Conservation (phyloP, 495 filamentous ascomycete genomes). For the Thermothielavioides terrestris region DNA sequence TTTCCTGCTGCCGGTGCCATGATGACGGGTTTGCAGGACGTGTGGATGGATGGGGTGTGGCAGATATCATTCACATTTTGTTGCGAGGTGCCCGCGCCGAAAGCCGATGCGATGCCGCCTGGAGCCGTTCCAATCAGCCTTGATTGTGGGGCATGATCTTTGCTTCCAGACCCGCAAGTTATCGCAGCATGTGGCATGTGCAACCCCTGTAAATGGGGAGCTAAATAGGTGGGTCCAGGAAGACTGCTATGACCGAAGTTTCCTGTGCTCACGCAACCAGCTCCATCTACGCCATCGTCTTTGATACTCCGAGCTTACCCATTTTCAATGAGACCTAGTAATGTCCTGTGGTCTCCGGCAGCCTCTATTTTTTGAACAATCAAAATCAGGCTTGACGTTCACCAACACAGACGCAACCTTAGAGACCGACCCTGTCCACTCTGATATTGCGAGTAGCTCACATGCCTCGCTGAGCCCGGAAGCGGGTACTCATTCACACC, state of each 20-base stretch:
- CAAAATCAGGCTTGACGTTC: too few species aligned
- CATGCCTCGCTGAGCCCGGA: background rate
- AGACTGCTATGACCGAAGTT: background rate
- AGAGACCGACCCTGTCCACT: too few species aligned
- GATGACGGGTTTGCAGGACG: background rate
- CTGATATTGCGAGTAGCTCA: background rate
- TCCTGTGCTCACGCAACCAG: too few species aligned
- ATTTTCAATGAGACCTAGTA: too few species aligned
- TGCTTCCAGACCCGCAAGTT: background rate
- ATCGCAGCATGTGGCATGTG: slow-evolving; percentile 2
- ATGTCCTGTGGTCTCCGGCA: too few species aligned
- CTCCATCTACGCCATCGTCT: too few species aligned
- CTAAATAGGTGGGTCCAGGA: background rate
- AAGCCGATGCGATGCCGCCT: background rate
- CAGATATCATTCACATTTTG: background rate
- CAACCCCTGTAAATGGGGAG: slow-evolving; percentile 4
- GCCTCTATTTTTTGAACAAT: too few species aligned
- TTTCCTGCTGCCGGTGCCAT: slow-evolving; percentile 50
- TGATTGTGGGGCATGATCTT: slow-evolving; percentile 13
- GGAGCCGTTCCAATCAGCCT: slow-evolving; percentile 13
- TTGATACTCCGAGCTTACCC: too few species aligned
- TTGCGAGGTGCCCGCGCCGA: background rate
- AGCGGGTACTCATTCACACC: background rate
- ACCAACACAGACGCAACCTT: too few species aligned
- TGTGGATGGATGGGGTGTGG: background rate